Evolutionary conservation across 129 eudicot genomes (phyloP), one percentile per base, ranked within the genome.

Genomic region (Centrapalus pauciflorus): DNA sequence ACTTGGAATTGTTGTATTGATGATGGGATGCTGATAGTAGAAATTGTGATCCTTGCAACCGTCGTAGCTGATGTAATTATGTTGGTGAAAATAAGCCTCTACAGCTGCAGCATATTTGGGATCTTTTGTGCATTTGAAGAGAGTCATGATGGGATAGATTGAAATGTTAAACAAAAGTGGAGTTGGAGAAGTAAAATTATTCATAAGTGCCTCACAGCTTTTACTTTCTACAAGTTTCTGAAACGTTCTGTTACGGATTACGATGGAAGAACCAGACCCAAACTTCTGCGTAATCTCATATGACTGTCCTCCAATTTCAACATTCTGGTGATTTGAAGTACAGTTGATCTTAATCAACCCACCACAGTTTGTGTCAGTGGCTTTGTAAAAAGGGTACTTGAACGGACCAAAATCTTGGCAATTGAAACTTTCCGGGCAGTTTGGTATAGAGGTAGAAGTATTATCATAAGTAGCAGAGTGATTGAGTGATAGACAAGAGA

Each of bases 121-220:
- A 71, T 33, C 1, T 23, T 60, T 30, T 46, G 27, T 10, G 51
- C 90, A 84, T 67, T 57, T 70, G 48, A 70, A 77, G 34, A 84
- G 3, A 48, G 69, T 67, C 66, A 81, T 35, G 27, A 1, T 21
- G 29, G 45, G 25, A 17, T 4, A 1, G 13, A 75, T 4, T n/a
- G 51, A 27, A 38, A 75, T 35, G 14, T 71, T 62, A 28, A 40
- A 69, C 12, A 74, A 64, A 20, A 76, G 71, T 13, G 77, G 57
- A 4, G 4, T 46, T 7, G 77, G 81, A 4, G 63, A 21, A 35
- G 45, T 51, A 3, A 72, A 24, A 41, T 63, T 58, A 4, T 14
- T 0, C 32, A 58, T 14, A 17, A 72, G 55, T 4, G 64, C 63
- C 43, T 51, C 41, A 27, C 87, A 78, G 5, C 24, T 54, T 20